Conservation (phyloP, 78 protist genomes). For the Corallochytrium limacisporum region DNA sequence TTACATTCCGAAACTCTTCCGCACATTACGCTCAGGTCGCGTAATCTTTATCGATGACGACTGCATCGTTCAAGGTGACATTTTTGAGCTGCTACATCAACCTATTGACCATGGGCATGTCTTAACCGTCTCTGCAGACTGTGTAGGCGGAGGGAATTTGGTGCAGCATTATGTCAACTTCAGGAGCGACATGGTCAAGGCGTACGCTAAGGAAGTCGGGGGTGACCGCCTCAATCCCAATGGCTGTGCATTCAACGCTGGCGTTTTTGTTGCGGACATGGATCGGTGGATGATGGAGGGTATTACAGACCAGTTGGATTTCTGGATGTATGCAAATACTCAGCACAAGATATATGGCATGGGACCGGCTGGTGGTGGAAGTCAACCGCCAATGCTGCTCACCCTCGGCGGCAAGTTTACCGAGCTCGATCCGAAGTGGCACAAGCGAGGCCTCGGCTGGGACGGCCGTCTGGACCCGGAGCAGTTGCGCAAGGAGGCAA, state of each 20-base stretch:
- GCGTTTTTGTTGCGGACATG: conserved; percentile 4
- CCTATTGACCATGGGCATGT: not conserved
- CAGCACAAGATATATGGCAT: not conserved
- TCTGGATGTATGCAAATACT: conserved; percentile 4
- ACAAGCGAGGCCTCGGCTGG: too few species aligned
- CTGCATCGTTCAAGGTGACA: not conserved
- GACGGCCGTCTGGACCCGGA: too few species aligned
- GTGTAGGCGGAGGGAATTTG: not conserved
- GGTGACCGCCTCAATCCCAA: conserved; percentile 1
- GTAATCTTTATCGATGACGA: not conserved
- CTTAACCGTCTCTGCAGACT: not conserved
- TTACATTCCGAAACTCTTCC: conserved; percentile 1
- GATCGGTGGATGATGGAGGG: not conserved
- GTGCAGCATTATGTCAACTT: not conserved
- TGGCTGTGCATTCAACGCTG: not conserved
- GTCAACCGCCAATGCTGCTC: conserved; percentile 9
- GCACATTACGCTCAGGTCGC: not conserved
- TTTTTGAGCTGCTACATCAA: not conserved
- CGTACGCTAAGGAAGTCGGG: not conserved
- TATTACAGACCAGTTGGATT: not conserved
- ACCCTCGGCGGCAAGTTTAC: not conserved
- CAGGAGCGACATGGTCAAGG: not conserved
- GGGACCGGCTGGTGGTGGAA: not conserved
- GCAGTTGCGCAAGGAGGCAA: too few species aligned
- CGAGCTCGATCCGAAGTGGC: too few species aligned